Percentiles rank a stretch among this genome's conserved stretches.
Conservation (phyloP, 176 grass and related monocot genomes). For the Phoenix dactylifera region DNA sequence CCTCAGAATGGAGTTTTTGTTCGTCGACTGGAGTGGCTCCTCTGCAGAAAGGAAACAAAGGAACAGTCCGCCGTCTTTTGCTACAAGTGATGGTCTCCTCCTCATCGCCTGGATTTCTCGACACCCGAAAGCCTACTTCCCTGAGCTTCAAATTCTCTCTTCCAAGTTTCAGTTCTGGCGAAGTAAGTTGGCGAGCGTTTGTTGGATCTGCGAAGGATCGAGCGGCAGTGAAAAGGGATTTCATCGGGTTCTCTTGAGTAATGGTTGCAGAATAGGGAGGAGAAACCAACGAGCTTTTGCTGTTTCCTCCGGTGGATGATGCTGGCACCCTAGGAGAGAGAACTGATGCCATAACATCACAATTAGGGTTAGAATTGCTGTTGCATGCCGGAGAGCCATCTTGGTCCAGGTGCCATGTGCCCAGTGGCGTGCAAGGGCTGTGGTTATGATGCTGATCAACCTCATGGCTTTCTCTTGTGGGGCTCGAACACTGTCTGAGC, state of each 20-base stretch:
- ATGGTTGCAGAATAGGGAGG: constrained; percentile 16
- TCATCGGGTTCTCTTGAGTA: constrained; percentile 8
- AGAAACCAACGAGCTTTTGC: constrained; percentile 17
- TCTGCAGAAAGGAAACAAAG: constrained; percentile 8
- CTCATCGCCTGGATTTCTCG: constrained; percentile 1
- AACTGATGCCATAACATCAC: constrained; percentile 21
- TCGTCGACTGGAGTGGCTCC: constrained; percentile 21
- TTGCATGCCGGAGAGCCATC: constrained; percentile 26
- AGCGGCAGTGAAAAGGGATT: constrained; percentile 8
- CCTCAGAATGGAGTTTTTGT: constrained; percentile 15
- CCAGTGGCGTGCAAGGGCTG: constrained; percentile 8
- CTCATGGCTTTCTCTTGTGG: not conserved
- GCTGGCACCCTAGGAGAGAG: constrained; percentile 14
- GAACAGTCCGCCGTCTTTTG: constrained; percentile 42
- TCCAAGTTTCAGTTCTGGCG: constrained; percentile 18
- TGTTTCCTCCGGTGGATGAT: constrained; percentile 20
- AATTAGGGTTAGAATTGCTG: constrained; percentile 37
- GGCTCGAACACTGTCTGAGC: constrained; percentile 29
- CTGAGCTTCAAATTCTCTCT: constrained; percentile 22
- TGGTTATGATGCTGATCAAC: not conserved
- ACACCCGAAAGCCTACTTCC: not conserved
- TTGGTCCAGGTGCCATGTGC: constrained; percentile 5
- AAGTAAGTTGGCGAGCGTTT: not conserved
- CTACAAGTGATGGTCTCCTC: constrained; percentile 11
- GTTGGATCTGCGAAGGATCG: constrained; percentile 19